phyloP scores from a whole-genome alignment of 805 yeast species.

The Nakazawaea wickerhamii region DNA sequence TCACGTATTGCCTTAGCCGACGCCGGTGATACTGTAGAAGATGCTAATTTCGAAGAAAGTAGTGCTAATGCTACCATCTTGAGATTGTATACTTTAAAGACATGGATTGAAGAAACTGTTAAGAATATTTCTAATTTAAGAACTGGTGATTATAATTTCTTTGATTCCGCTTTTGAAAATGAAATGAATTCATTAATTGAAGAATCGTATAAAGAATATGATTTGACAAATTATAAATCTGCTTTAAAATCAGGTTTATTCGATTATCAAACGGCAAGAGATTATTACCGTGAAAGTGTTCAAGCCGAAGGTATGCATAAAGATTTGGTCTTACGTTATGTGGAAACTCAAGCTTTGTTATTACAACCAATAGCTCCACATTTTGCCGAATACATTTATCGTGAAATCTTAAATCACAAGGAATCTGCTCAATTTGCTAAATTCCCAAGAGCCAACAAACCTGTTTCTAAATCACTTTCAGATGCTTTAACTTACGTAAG shows the following conservation, averaged over 20 bases:
- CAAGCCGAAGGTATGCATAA: conserved; percentile 62
- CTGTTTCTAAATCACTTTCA: conserved; percentile 53
- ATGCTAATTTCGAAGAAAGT: conserved; percentile 95
- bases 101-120: conserved; percentile 85
- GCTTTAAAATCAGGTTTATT: conserved; percentile 90
- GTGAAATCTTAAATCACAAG: conserved; percentile 67
- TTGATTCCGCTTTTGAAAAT: conserved; percentile 86
- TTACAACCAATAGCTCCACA: conserved; percentile 95
- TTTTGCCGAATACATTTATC: conserved; percentile 84
- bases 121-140: conserved; percentile 48
- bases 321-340: conserved; percentile 74
- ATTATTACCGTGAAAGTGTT: conserved; percentile 85
- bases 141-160: conserved; percentile 58
- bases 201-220: conserved; percentile 66
- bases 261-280: conserved; percentile 93
- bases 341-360: conserved; percentile 79
- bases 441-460: conserved; percentile 76
- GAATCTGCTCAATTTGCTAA: conserved; percentile 65
- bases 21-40: conserved; percentile 97
- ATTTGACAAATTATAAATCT: conserved; percentile 71
- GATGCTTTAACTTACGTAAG: conserved; percentile 80
- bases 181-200: conserved; percentile 84
- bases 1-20: conserved; percentile 96
- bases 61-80: conserved; percentile 96
- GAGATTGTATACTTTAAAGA: conserved; percentile 86